Evolutionary conservation across 2,329 filamentous ascomycete genomes (phyloP), one percentile per base, ranked within the genome.

Genomic region (Didymellaceae sp.): DNA sequence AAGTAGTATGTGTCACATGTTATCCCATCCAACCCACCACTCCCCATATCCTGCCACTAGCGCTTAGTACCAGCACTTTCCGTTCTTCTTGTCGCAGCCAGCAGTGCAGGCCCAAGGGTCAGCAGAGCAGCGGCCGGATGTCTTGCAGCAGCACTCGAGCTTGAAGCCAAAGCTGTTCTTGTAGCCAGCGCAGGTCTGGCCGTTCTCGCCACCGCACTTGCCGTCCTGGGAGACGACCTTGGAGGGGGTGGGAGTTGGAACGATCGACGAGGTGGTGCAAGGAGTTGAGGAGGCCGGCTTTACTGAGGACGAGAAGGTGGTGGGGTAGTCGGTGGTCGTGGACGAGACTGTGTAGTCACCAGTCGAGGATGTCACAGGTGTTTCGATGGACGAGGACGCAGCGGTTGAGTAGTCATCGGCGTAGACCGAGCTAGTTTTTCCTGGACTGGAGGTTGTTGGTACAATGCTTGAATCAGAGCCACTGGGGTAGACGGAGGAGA

Each of bases 51-150:
- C 38, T 39, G 8, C 26, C 24, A 33, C 20, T 37, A 16, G 26
- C 30, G 11, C 18, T 25, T 58, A 57, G 30, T 52, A 66, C 59
- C 55, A 62, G 45, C 65, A 68, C 28, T 57, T 65, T 16, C 70
- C 67, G 31, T 57, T 70, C 21, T 49, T 55, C 45, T 61, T 63
- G 42, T 69, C 65, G 52, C 68, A 72, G 5, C 63, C 63, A 13
- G 55, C 14, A 10, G 57, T 58, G 33, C 67, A 70, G 5, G 59
- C 54, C 45, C 61, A 55, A 0, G 61, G 33, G 32, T 60, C 60
- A 45, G 31, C 57, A 11, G 57, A 56, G 54, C 67, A 71, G 14
- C 39, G 45, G 10, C 65, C 66, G 16, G 38, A 43, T 39, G 51
- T 46, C 43, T 51, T 52, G 48, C 62, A 54, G 55, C 66, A 71